Base-by-base conservation (phyloP, 257 asterid species). In the Agastache rugosa region DNA sequence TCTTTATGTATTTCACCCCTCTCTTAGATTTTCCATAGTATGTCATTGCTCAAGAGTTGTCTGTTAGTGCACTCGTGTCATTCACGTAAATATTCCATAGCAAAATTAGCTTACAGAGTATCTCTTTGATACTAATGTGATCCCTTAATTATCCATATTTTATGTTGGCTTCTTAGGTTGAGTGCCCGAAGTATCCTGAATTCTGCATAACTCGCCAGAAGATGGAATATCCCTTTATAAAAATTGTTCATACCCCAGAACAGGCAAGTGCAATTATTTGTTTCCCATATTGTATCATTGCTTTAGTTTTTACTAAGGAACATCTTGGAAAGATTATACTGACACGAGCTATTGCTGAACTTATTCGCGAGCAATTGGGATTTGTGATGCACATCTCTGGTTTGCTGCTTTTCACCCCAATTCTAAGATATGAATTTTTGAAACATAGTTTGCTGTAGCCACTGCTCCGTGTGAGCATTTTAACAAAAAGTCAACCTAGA, bases 121-220 rank as follows among this genome's bases (percentile, higher is more conserved):
- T 39, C 60, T 66, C 67, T 60, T 41, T 35, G 35, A 8, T 44
- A 16, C 37, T 47, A 31, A 45, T 12, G 65, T 37, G 42, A 37
- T 37, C 11, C 11, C n/a, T 67, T 31, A 11, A 42, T 77, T 44
- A 65, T 56, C 58, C 41, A 10, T 59, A 31, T 63, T 67, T 69
- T 72, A 22, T 68, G 79, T 48, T 72, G 68, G 60, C 67, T 65
- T 51, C 68, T 72, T 83, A 91, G 98, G 97, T 93, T 62, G 98
- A 94, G 84, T 94, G 96, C 83, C 93, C 97, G 1, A 92, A 86
- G 79, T 94, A 86, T 80, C 99, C 99, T 41, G 98, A 96, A 77
- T 94, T 94, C 85, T 94, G 99, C 84, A 79, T 94, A 75, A 83
- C 98, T 9, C 91, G 93, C 67, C 97, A 90, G 81, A 83, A 84